These are phyloP conservation scores for Microdochium bolleyi DNA, from an alignment of 2,329 filamentous ascomycete genomes.

Conservation along the genomic window DNA sequence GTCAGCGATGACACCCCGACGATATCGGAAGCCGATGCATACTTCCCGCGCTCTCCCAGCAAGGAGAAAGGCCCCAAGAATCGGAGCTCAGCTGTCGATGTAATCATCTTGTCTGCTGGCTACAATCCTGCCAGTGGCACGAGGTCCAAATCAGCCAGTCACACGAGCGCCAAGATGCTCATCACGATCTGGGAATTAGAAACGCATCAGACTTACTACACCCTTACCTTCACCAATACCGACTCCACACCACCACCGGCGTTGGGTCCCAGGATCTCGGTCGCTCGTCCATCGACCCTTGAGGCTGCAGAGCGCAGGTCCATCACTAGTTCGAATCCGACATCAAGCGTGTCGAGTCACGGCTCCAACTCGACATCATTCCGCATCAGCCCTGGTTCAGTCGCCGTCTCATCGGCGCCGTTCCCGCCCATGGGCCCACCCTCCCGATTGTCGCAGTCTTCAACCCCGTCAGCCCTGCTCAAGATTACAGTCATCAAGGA, in stretches of 20 bases:
- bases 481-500: conserved; percentile 73
- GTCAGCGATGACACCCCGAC: conserved; percentile 29
- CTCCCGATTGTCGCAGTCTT: conserved; percentile 41
- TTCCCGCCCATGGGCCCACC: conserved; percentile 65
- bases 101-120: conserved; percentile 46
- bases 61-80: conserved; percentile 5
- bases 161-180: conserved; percentile 63
- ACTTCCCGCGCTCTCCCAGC: conserved; percentile 19
- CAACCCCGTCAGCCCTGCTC: conserved; percentile 58
- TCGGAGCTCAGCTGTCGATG: conserved; percentile 59
- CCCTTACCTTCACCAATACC: conserved; percentile 64
- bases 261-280: conserved; percentile 23
- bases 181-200: conserved; percentile 67
- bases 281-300: conserved; percentile 29
- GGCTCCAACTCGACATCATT: conserved; percentile 38
- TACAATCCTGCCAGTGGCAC: neutral
- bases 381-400: conserved; percentile 39
- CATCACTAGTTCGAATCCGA: conserved; percentile 33
- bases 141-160: conserved; percentile 14
- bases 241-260: conserved; percentile 27
- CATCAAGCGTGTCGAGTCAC: conserved; percentile 38
- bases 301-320: conserved; percentile 38
- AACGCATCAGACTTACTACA: conserved; percentile 61
- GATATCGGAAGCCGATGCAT: conserved; percentile 15
- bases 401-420: conserved; percentile 45